Evolutionary conservation across 768 basidiomycete species (phyloP).

Genomic region (Trametes maxima): DNA sequence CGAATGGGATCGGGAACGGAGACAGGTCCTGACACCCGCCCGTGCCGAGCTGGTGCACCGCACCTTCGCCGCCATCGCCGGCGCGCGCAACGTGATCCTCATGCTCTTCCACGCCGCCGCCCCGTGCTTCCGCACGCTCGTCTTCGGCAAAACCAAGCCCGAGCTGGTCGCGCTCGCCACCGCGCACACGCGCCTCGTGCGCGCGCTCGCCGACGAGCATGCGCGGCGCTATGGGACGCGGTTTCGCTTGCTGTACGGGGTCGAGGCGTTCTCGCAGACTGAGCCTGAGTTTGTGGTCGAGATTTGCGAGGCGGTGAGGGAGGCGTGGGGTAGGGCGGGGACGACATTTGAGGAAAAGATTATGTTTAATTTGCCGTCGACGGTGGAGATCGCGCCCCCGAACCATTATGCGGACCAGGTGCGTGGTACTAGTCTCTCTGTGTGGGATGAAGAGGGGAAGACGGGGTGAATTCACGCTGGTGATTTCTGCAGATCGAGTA

Average conservation of each 20-base stretch:
- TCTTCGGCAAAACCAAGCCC: slow-evolving; percentile 90
- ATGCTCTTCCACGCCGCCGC: slow-evolving; percentile 99
- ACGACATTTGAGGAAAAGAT: slow-evolving; percentile 68
- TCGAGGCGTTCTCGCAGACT: slow-evolving; percentile 98
- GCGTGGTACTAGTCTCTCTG: no score
- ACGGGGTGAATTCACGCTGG: not conserved
- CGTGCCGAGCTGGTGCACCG: slow-evolving; percentile 92
- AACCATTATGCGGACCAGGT: slow-evolving; percentile 99
- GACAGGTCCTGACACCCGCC: slow-evolving; percentile 92
- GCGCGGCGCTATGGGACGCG: slow-evolving; percentile 80
- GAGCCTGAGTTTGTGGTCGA: slow-evolving; percentile 94
- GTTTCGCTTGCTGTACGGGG: slow-evolving; percentile 97
- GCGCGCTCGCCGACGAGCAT: slow-evolving; percentile 84
- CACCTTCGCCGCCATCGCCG: slow-evolving; percentile 87
- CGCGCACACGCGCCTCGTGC: slow-evolving; percentile 84
- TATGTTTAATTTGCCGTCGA: slow-evolving; percentile 97
- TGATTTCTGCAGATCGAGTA: slow-evolving; percentile 73
- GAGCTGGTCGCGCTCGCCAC: slow-evolving; percentile 89
- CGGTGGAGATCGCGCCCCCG: slow-evolving; percentile 95
- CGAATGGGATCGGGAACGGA: not conserved
- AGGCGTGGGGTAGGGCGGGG: slow-evolving; percentile 88
- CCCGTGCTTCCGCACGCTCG: slow-evolving; percentile 87
- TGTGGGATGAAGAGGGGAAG: not conserved
- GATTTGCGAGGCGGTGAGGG: slow-evolving; percentile 91
- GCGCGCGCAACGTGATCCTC: slow-evolving; percentile 88